phyloP scores from a whole-genome alignment of 2,329 filamentous ascomycete species.

The Grosmannia penicillata region DNA sequence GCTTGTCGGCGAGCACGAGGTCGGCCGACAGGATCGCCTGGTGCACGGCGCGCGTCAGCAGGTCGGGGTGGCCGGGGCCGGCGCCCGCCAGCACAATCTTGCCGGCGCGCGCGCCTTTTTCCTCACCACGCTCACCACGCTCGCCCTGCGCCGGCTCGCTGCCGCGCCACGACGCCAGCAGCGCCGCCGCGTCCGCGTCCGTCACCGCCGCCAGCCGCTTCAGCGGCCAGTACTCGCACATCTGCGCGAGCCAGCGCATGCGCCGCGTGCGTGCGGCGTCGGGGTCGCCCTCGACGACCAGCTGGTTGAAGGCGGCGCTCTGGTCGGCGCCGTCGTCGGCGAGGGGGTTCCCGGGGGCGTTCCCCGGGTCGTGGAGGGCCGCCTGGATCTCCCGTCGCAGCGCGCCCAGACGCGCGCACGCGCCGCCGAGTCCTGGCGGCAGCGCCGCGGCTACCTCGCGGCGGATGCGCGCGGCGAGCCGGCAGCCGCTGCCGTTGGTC shows the following conservation, averaged over 20 bases:
- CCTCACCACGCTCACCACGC: no score
- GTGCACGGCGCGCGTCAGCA: conserved; percentile 71
- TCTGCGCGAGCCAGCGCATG: conserved; percentile 86
- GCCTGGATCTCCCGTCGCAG: conserved; percentile 49
- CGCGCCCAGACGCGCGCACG: conserved; percentile 63
- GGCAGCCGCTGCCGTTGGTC: conserved; percentile 88
- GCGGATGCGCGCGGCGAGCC: conserved; percentile 76
- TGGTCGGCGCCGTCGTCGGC: conserved; percentile 55
- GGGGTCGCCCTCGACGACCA: conserved; percentile 60
- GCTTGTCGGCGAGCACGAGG: conserved; percentile 72
- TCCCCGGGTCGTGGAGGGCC: conserved; percentile 16
- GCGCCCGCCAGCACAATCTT: conserved; percentile 80
- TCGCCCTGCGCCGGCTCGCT: conserved; percentile 28
- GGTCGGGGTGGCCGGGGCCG: conserved; percentile 81
- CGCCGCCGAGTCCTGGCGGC: conserved; percentile 58
- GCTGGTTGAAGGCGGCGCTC: conserved; percentile 66
- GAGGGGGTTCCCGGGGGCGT: conserved; percentile 5
- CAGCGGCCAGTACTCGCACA: conserved; percentile 97
- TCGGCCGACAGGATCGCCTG: conserved; percentile 63
- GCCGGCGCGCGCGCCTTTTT: no score
- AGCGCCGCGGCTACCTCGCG: conserved; percentile 74
- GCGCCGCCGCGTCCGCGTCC: conserved; percentile 61
- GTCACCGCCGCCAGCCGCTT: conserved; percentile 64
- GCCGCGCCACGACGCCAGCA: conserved; percentile 66
- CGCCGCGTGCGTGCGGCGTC: conserved; percentile 64